Percentiles rank a stretch among this genome's conserved stretches.
These are phyloP conservation scores for Zoysia japonica DNA, from an alignment of 176 grass and related monocot species.

Conservation along the genomic window DNA sequence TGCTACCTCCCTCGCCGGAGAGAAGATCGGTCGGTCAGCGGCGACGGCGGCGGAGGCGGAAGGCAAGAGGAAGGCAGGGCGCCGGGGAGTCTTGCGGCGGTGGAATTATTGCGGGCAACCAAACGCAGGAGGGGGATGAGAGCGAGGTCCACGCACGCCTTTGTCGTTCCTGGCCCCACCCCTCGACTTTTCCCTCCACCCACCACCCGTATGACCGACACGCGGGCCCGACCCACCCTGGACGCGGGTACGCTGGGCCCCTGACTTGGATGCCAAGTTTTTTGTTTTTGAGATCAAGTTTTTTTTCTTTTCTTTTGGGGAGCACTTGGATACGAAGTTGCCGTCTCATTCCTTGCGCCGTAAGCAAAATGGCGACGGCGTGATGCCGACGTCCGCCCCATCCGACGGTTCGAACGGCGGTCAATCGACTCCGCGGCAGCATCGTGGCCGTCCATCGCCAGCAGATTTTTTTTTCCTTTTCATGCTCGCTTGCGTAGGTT, in stretches of 20 bases:
- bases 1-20: background rate
- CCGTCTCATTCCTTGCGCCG: conserved; percentile 39
- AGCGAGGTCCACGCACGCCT: background rate
- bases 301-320: too few relatives aligned
- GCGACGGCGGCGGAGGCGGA: too few relatives aligned
- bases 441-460: background rate
- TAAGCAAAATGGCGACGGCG: conserved; percentile 36
- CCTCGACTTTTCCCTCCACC: background rate
- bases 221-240: background rate
- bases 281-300: too few relatives aligned
- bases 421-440: background rate
- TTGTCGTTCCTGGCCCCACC: too few relatives aligned
- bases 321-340: background rate
- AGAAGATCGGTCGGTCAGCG: background rate
- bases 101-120: conserved; percentile 35
- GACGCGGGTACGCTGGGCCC: background rate
- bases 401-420: too few relatives aligned
- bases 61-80: background rate
- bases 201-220: conserved; percentile 30
- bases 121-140: background rate
- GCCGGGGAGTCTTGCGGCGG: background rate
- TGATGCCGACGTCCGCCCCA: too few relatives aligned
- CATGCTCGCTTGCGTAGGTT: too few relatives aligned
- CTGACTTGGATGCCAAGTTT: conserved; percentile 39
- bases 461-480: background rate